Evolutionary conservation across 441 rosid species (phyloP).

Genomic region (Flueggea neowawraea): DNA sequence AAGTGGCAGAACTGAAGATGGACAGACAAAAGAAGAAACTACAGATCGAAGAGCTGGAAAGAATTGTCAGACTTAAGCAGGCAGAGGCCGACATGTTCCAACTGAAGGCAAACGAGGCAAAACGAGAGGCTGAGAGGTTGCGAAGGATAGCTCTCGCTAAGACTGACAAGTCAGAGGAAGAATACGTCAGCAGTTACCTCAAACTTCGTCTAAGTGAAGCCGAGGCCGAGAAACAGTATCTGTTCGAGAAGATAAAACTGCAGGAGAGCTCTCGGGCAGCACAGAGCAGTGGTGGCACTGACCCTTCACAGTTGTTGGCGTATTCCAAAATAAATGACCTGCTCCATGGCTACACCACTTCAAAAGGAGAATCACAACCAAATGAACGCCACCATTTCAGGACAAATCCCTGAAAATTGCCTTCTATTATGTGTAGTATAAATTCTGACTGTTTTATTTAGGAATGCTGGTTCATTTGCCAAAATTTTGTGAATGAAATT

Average conservation of each 20-base stretch:
- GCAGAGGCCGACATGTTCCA: constrained; percentile 99
- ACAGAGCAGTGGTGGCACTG: constrained; percentile 53
- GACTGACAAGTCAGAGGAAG: constrained; percentile 90
- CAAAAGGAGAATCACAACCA: constrained; percentile 47
- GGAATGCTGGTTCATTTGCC: constrained; percentile 9
- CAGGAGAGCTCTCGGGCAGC: constrained; percentile 73
- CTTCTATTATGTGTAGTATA: constrained; percentile 5
- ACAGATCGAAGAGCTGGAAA: constrained; percentile 90
- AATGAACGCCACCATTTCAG: constrained; percentile 49
- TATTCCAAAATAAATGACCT: constrained; percentile 63
- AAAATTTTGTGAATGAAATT: constrained; percentile 16
- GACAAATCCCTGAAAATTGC: constrained; percentile 34
- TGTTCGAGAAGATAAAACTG: constrained; percentile 86
- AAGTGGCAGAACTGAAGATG: constrained; percentile 60
- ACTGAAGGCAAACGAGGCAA: constrained; percentile 90
- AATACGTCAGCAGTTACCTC: constrained; percentile 82
- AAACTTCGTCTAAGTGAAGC: constrained; percentile 93
- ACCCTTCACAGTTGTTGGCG: constrained; percentile 64
- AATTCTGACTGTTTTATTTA: constrained; percentile 6
- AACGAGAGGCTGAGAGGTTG: constrained; percentile 84
- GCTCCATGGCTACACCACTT: constrained; percentile 44
- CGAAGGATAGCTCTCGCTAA: constrained; percentile 90
- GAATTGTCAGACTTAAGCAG: constrained; percentile 87
- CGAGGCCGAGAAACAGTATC: constrained; percentile 93
- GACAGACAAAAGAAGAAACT: constrained; percentile 80